Evolutionary conservation across 306 rosid genomes (phyloP).

Genomic region (Gastrolobium bilobum): DNA sequence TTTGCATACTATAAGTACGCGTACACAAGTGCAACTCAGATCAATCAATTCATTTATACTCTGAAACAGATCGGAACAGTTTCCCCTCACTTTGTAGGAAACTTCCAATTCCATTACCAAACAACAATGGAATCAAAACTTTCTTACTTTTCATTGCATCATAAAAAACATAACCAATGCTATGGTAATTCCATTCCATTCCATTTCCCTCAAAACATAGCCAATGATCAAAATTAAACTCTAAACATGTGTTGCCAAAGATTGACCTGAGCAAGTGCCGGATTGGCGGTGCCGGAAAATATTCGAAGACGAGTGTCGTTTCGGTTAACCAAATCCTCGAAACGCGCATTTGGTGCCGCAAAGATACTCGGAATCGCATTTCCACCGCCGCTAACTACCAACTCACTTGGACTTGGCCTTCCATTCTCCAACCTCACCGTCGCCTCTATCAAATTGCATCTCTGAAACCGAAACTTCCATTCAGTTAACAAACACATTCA

Average conservation of each 20-base stretch:
- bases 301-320: constrained; percentile 76
- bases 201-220: constrained; percentile 2
- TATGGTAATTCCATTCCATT: not conserved
- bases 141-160: not conserved
- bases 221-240: not conserved
- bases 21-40: too few relatives aligned
- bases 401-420: constrained; percentile 47
- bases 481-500: not conserved
- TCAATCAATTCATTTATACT: too few relatives aligned
- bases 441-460: constrained; percentile 59
- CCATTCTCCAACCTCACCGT: constrained; percentile 73
- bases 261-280: constrained; percentile 67
- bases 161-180: not conserved
- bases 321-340: constrained; percentile 54
- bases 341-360: constrained; percentile 45
- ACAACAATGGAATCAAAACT: not conserved
- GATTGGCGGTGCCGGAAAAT: constrained; percentile 91
- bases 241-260: not conserved
- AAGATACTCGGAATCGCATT: constrained; percentile 55
- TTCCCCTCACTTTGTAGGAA: too few relatives aligned
- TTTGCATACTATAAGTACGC: too few relatives aligned
- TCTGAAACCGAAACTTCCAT: constrained; percentile 44
- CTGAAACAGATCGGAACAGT: too few relatives aligned
- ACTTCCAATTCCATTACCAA: too few relatives aligned
- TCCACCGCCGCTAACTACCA: constrained; percentile 34